These are phyloP conservation scores for Astragalus membranaceus DNA, from an alignment of 306 rosid genomes.

Conservation along the genomic window DNA sequence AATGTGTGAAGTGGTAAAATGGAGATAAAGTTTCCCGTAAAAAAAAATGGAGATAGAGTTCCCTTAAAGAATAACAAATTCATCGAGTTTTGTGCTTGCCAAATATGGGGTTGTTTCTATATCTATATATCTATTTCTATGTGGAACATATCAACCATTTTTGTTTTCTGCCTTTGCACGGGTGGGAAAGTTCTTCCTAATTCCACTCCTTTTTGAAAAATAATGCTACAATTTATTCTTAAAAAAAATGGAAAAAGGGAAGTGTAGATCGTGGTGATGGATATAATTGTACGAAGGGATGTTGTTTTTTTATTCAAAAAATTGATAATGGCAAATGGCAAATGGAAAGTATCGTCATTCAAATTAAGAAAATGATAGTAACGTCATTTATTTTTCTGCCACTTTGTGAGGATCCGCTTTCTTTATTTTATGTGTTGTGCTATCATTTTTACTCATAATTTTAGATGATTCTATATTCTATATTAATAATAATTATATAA, in stretches of 20 bases:
- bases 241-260: background rate
- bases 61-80: background rate
- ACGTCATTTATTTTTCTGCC: background rate
- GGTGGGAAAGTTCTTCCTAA: slow-evolving; percentile 13
- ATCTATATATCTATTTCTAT: background rate
- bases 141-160: background rate
- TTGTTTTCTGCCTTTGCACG: slow-evolving; percentile 6
- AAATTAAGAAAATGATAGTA: background rate
- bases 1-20: background rate
- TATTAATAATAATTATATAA: no score
- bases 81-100: slow-evolving; percentile 15
- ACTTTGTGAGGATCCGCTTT: no score
- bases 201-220: slow-evolving; percentile 2
- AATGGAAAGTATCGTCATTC: background rate
- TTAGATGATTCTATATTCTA: no score
- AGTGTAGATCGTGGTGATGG: background rate
- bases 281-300: background rate
- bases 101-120: background rate
- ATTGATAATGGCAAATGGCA: background rate
- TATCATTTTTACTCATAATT: no score
- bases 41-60: no score
- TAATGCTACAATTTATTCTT: slow-evolving; percentile 7
- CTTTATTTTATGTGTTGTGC: no score
- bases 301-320: background rate
- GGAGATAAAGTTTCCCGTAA: no score